phyloP scores from a whole-genome alignment of 2,329 filamentous ascomycete genomes.

The Bipolaris bicolor region DNA sequence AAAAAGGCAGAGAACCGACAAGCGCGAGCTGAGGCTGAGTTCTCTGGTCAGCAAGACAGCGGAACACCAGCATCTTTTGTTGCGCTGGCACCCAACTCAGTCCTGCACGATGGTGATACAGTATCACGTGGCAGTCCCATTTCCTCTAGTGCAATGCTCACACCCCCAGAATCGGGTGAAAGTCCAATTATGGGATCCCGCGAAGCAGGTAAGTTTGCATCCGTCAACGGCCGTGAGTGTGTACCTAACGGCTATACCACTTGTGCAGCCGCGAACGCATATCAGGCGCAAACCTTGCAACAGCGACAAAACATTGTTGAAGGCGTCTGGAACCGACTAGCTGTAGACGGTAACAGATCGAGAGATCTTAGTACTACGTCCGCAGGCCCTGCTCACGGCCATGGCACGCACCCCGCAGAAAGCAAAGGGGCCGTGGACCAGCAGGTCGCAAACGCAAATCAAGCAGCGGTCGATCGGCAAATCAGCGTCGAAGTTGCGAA shows the following conservation, averaged over 20 bases:
- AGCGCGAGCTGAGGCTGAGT: slow-evolving; percentile 36
- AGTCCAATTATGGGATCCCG: slow-evolving; percentile 33
- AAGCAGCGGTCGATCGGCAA: slow-evolving; percentile 33
- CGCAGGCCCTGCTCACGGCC: not conserved
- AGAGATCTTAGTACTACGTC: slow-evolving; percentile 23
- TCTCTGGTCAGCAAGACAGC: slow-evolving; percentile 28
- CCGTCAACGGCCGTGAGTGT: slow-evolving; percentile 19
- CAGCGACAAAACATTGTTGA: slow-evolving; percentile 28
- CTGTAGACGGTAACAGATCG: slow-evolving; percentile 22
- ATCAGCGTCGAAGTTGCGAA: slow-evolving; percentile 37
- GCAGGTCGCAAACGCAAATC: slow-evolving; percentile 28
- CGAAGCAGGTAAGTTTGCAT: slow-evolving; percentile 22
- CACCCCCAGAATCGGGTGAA: slow-evolving; percentile 38
- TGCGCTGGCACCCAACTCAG: slow-evolving; percentile 37
- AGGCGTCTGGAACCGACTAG: slow-evolving; percentile 33
- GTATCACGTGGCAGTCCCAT: slow-evolving; percentile 34
- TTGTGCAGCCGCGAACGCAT: slow-evolving; percentile 15
- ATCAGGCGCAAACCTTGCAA: slow-evolving; percentile 19
- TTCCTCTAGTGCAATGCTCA: slow-evolving; percentile 37
- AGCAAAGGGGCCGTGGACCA: slow-evolving; percentile 27
- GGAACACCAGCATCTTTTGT: slow-evolving; percentile 38
- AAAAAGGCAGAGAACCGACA: slow-evolving; percentile 44
- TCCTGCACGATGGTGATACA: slow-evolving; percentile 34
- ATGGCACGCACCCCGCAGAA: slow-evolving; percentile 17
- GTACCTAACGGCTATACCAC: slow-evolving; percentile 11